Base-by-base conservation (phyloP, 2,329 filamentous ascomycete genomes). In the Amylocarpus encephaloides region DNA sequence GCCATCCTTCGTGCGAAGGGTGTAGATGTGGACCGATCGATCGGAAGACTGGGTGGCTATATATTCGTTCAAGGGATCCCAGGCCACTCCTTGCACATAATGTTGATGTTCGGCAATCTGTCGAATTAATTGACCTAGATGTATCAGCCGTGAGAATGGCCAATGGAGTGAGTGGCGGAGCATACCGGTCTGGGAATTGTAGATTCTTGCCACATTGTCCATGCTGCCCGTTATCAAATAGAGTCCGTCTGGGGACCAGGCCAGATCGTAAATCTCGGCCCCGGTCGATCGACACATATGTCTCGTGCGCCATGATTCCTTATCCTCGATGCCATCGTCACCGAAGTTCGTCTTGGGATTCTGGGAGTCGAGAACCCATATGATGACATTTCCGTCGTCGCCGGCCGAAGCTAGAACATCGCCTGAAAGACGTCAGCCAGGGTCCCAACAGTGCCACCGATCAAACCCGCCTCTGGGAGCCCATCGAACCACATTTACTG, bases 181-280 rank as follows among this genome's bases (percentile, higher is more conserved):
- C 77, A 57, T 74, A 91, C 88, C 92, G 62, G 87, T 93, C 57
- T 87, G 85, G 50, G 91, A 88, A 69, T 95, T 96, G 75, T 96
- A 97, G 62, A 98, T 97, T 52, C 92, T 82, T 51, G 93, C 91
- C 66, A 97, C 85, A 67, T 98, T 98, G 72, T 98, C 93, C 91
- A 98, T 97, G 71, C 93, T 97, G 35, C 93, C 93, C 19, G 94
- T 96, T 62, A 98, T 96, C 73, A 98, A 95, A 72, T 94, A 93
- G 35, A 84, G 75, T 35, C 88, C 90, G 68, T 98, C 93, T n/a
- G 94, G 94, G 43, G 93, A 97, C 94, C 93, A 98, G 45, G 93
- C 93, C 50, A 98, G 74, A 69, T 98, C 93, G 71, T 98, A 98
- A 59, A 98, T 97, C 68, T 98, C 93, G 10, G 91, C 89, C 33